Percentiles rank a stretch among this genome's conserved stretches.
Conservation (phyloP, 345 rosid genomes). For the Eucalyptus cloeziana region DNA sequence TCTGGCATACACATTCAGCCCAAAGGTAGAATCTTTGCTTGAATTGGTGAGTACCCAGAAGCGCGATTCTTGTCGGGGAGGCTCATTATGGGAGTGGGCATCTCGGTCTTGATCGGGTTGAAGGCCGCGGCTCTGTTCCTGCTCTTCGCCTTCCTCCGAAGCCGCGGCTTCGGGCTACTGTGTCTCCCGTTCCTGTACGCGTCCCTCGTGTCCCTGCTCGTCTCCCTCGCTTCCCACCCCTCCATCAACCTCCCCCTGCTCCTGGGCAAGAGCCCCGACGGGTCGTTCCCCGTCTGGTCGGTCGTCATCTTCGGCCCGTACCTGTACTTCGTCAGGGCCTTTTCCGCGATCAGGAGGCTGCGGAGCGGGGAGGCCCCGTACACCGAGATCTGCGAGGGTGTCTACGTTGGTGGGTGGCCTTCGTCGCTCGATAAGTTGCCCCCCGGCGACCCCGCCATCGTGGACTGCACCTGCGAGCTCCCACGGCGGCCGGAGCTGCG, state of each 20-base stretch:
- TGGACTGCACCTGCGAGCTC: conserved; percentile 70
- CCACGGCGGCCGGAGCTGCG: conserved; percentile 33
- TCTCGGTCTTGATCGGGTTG: conserved; percentile 27
- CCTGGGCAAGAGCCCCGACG: conserved; percentile 52
- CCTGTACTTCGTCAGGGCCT: conserved; percentile 34
- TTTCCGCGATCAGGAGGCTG: conserved; percentile 26
- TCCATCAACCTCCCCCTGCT: conserved; percentile 39
- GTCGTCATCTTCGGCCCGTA: conserved; percentile 44
- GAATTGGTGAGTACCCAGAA: not conserved
- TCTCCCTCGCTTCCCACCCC: conserved; percentile 33
- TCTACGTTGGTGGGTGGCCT: conserved; percentile 78
- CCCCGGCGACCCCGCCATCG: conserved; percentile 57
- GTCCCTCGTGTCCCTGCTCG: conserved; percentile 25
- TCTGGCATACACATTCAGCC: not conserved
- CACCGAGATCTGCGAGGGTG: conserved; percentile 35
- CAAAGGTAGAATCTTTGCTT: not conserved
- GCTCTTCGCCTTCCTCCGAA: conserved; percentile 11
- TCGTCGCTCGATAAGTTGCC: conserved; percentile 29
- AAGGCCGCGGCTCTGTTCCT: conserved; percentile 26
- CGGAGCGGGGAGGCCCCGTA: conserved; percentile 49
- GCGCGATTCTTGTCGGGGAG: not conserved
- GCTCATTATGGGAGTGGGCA: conserved; percentile 37
- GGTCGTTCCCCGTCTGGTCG: conserved; percentile 54
- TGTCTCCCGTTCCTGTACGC: conserved; percentile 44
- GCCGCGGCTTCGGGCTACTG: conserved; percentile 10